These are phyloP conservation scores for Puya raimondii DNA, from an alignment of 176 grass and related monocot genomes.

Conservation along the genomic window DNA sequence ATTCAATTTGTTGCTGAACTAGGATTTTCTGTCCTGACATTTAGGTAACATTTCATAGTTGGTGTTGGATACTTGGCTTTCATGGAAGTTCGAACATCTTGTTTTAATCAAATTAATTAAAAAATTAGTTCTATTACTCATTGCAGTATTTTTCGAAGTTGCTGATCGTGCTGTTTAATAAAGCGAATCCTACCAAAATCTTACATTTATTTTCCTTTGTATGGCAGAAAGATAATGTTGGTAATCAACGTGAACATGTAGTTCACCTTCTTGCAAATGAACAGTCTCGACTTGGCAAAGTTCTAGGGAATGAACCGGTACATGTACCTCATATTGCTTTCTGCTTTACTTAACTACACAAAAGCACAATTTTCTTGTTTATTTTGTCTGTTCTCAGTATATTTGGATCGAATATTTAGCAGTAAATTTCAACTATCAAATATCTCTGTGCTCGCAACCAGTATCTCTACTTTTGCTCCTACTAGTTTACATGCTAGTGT, in stretches of 20 bases:
- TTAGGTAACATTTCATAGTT: background rate
- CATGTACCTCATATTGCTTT: constrained; percentile 14
- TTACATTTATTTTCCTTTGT: constrained; percentile 1
- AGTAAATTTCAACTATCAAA: no score
- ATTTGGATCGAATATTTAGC: background rate
- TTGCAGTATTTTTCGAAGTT: no score
- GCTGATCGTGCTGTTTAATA: background rate
- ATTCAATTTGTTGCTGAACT: background rate
- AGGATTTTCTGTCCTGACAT: background rate
- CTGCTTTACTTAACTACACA: background rate
- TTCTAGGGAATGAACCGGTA: constrained; percentile 68
- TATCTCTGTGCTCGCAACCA: no score
- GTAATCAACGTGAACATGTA: constrained; percentile 81
- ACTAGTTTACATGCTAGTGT: no score
- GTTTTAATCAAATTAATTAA: no score
- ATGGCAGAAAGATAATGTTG: constrained; percentile 75
- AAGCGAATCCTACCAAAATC: background rate
- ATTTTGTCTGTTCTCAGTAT: background rate
- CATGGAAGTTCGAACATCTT: background rate
- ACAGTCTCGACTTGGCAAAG: constrained; percentile 64
- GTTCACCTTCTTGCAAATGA: constrained; percentile 90
- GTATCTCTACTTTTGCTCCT: no score
- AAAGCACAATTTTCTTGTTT: constrained; percentile 6
- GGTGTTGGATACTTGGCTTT: background rate
- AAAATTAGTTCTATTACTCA: no score